These are phyloP conservation scores for Tritrichomonas foetus DNA, from an alignment of 208 protist genomes.

Conservation along the genomic window DNA sequence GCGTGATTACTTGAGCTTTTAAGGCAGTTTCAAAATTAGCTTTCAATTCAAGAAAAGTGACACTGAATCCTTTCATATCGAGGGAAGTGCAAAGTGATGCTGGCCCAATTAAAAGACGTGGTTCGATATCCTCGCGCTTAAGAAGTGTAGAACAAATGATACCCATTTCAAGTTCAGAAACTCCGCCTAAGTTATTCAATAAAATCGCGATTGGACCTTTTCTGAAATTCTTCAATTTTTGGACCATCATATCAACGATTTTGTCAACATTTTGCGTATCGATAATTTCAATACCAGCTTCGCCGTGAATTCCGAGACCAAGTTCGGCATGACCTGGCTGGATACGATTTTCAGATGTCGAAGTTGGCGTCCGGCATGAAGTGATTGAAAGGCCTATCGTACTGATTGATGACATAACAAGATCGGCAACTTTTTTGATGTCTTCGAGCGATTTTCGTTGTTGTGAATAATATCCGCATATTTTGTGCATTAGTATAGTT, in stretches of 20 bases:
- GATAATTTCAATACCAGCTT: neutral
- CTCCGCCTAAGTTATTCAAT: neutral
- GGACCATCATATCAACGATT: neutral
- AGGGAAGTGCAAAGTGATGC: neutral
- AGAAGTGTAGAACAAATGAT: neutral
- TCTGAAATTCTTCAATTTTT: neutral
- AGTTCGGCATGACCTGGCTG: neutral
- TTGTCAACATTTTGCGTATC: neutral
- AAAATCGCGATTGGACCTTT: neutral
- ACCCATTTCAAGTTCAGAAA: neutral
- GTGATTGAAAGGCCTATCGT: neutral
- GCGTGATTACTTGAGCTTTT: neutral
- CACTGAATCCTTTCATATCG: neutral
- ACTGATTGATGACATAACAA: neutral
- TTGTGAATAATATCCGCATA: neutral
- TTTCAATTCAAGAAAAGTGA: neutral
- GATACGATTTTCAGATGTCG: neutral
- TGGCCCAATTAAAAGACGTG: neutral
- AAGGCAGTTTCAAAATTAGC: neutral
- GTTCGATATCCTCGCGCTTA: neutral
- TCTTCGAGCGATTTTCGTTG: neutral
- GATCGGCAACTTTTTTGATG: neutral
- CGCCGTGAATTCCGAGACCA: neutral
- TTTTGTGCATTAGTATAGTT: neutral
- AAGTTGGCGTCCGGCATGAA: neutral